A percentile compares a stretch with the other conserved stretches of the same genome.
Evolutionary conservation across 1,139 yeast genomes (phyloP).

Genomic region (Blastobotrys persicus): DNA sequence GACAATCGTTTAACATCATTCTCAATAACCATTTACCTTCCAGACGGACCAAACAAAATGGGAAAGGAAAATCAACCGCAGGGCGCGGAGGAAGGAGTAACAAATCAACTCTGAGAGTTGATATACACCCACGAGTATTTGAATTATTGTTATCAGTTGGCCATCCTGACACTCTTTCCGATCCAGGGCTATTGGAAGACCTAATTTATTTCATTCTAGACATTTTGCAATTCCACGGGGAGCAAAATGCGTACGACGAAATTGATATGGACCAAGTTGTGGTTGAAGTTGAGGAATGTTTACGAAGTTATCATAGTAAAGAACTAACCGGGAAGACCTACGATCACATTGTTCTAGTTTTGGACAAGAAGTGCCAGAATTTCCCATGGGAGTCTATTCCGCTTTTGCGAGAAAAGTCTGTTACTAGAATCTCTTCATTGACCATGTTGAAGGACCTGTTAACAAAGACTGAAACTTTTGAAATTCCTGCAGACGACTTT

Average conservation of each 20-base stretch:
- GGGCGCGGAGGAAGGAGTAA: neutral
- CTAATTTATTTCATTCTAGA: constrained; percentile 62
- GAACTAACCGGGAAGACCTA: constrained; percentile 16
- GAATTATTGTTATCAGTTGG: constrained; percentile 54
- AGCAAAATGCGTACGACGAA: constrained; percentile 60
- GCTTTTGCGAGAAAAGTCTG: constrained; percentile 51
- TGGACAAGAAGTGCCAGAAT: constrained; percentile 59
- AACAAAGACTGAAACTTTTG: constrained; percentile 21
- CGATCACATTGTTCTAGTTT: constrained; percentile 65
- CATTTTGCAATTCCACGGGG: constrained; percentile 60
- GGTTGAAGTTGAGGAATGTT: constrained; percentile 50
- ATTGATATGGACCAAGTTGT: constrained; percentile 52
- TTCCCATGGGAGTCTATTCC: constrained; percentile 90
- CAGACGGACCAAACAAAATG: constrained; percentile 25
- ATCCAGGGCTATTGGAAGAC: constrained; percentile 55
- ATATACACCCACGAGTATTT: constrained; percentile 50
- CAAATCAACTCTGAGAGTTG: constrained; percentile 29
- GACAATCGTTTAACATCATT: constrained; percentile 40
- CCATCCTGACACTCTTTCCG: constrained; percentile 36
- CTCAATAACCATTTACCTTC: constrained; percentile 37
- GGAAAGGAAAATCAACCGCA: neutral
- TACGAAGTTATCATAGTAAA: constrained; percentile 35
- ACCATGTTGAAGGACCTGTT: constrained; percentile 44
- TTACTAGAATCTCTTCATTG: constrained; percentile 76
- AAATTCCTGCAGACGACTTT: constrained; percentile 35